Base-by-base conservation (phyloP, 768 basidiomycete species). In the Mycena alexandri region DNA sequence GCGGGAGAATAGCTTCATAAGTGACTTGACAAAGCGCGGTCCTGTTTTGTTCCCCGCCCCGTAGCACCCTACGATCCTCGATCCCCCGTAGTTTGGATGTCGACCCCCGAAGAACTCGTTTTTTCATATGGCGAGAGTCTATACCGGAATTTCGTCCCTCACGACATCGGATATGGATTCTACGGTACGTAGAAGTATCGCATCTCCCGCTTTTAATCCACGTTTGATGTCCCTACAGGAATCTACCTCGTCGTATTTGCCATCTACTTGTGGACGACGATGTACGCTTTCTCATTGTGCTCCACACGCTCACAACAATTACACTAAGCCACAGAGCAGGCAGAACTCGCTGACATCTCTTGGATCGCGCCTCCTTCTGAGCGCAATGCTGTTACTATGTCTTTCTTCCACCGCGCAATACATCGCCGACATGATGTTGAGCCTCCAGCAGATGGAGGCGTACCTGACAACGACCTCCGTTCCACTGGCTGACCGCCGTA, bases 321-420 rank as follows among this genome's bases (percentile, higher is more conserved):
- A 29, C 29, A 29, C 38, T 38, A 38, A 38, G 11, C 11, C 38
- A 10, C 38, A 38, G n/a, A 14, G 38, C 51, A 34, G 51, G 9
- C 50, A 43, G 8, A 14, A 36, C 38, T 22, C 51, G 16, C 3
- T 21, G 19, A 11, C 43, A 5, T 17, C 58, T 24, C 21, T 22
- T n/a, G 51, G 17, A 21, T 60, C 44, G 38, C 33, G 24, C 17
- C 5, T 57, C 33, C 52, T 62, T 4, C 34, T 67, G 17, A 33
- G 21, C 17, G 65, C 38, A 7, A 53, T 67, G 47, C 33, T 67
- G 24, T 25, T 67, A 13, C 65, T 67, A 9, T 67, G 54, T 19
- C 46, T 67, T 19, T 67, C 65, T 7, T 44, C 65, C 41, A 67
- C 65, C 2, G 46, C 42, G 29, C 65, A 67, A 67, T 61, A 47